A percentile compares a stretch with the other conserved stretches of the same genome.
These are phyloP conservation scores for Globisporangium spiculum DNA, from an alignment of 352 stramenopile genomes.

Conservation along the genomic window DNA sequence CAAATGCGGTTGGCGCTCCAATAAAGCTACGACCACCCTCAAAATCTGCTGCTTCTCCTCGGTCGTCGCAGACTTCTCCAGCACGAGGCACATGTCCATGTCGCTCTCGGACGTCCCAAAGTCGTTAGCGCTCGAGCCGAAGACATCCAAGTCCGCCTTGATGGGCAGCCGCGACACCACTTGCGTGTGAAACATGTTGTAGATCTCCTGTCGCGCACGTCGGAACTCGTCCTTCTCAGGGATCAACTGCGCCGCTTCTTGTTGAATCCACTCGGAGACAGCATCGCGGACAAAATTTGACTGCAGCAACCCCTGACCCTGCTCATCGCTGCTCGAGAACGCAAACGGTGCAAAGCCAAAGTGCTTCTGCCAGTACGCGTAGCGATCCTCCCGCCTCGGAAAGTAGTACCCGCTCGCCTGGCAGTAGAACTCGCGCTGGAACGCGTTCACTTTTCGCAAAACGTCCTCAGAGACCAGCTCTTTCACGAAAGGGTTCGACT, in stretches of 20 bases:
- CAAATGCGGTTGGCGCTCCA: slow-evolving; percentile 60
- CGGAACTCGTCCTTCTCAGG: slow-evolving; percentile 61
- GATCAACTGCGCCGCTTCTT: slow-evolving; percentile 53
- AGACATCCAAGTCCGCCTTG: slow-evolving; percentile 77
- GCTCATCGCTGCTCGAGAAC: slow-evolving; percentile 1
- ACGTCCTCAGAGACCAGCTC: slow-evolving; percentile 59
- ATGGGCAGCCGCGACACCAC: slow-evolving; percentile 59
- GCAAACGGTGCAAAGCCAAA: slow-evolving; percentile 58
- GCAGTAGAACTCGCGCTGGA: slow-evolving; percentile 69
- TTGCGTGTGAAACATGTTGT: slow-evolving; percentile 55
- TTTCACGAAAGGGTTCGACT: slow-evolving; percentile 64
- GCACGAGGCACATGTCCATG: slow-evolving; percentile 93
- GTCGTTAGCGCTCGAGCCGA: slow-evolving; percentile 96
- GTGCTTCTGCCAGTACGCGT: slow-evolving; percentile 58
- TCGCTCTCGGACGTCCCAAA: slow-evolving; percentile 93
- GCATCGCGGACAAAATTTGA: slow-evolving; percentile 41
- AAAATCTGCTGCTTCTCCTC: slow-evolving; percentile 77
- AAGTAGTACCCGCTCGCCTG: slow-evolving; percentile 79
- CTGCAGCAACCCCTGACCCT: slow-evolving; percentile 20
- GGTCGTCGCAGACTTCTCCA: slow-evolving; percentile 28
- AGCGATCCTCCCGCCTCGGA: slow-evolving; percentile 32
- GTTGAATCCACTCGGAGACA: slow-evolving; percentile 50
- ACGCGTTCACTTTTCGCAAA: slow-evolving; percentile 49
- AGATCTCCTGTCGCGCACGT: slow-evolving; percentile 60
- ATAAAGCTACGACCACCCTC: slow-evolving; percentile 45